These are phyloP conservation scores for Leptomonas pyrrhocoris DNA, from an alignment of 208 protist genomes.

Conservation along the genomic window DNA sequence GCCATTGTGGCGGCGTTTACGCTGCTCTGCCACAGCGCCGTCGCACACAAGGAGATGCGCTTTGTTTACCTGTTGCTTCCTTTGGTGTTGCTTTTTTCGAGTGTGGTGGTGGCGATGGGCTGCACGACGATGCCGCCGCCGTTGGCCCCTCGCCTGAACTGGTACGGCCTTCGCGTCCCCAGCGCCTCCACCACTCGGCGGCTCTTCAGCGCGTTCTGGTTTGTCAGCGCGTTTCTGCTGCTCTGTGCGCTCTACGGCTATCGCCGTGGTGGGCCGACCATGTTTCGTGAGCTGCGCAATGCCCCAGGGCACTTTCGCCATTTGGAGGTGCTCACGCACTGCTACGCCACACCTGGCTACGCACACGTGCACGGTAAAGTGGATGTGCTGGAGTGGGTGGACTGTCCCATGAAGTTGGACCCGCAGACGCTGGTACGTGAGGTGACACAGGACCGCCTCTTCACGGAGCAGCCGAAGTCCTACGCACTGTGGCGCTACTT, in stretches of 20 bases:
- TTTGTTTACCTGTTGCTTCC: conserved; percentile 77
- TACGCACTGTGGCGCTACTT: conserved; percentile 75
- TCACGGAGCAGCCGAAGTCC: conserved; percentile 38
- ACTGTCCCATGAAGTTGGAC: conserved; percentile 64
- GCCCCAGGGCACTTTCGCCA: conserved; percentile 34
- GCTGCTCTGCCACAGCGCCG: conserved; percentile 71
- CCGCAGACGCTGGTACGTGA: conserved; percentile 25
- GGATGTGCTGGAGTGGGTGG: conserved; percentile 43
- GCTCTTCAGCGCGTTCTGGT: conserved; percentile 26
- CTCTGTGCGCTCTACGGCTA: conserved; percentile 49
- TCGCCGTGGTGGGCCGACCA: conserved; percentile 45
- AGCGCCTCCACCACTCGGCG: background rate
- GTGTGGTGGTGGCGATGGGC: conserved; percentile 41
- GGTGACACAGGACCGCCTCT: conserved; percentile 63
- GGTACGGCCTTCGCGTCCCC: background rate
- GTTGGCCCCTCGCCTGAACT: background rate
- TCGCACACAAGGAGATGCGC: conserved; percentile 95
- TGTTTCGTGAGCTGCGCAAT: conserved; percentile 50
- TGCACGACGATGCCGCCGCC: conserved; percentile 15
- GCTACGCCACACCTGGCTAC: conserved; percentile 76
- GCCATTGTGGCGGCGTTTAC: conserved; percentile 1
- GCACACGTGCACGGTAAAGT: conserved; percentile 77
- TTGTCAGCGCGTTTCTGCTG: conserved; percentile 45
- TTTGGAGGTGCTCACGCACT: conserved; percentile 69
- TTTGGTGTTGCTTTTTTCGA: conserved; percentile 48